A percentile compares a stretch with the other conserved stretches of the same genome.
phyloP scores from a whole-genome alignment of 257 asterid species.

The Vinca minor region DNA sequence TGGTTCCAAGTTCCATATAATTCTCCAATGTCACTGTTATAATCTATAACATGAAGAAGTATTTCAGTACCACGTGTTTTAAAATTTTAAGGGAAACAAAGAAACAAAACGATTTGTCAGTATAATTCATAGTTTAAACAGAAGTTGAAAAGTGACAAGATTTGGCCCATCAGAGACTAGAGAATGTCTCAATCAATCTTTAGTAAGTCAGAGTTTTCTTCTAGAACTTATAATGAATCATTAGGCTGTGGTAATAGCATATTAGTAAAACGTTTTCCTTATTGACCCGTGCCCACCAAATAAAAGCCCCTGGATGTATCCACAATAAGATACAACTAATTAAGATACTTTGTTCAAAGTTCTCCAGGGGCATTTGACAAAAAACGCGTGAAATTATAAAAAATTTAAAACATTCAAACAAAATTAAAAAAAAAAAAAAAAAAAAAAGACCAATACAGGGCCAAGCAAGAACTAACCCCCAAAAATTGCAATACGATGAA shows the following conservation, averaged over 20 bases:
- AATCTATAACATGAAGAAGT: slow-evolving; percentile 13
- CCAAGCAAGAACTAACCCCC: background rate
- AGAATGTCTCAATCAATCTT: background rate
- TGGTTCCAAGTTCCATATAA: slow-evolving; percentile 23
- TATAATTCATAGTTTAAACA: background rate
- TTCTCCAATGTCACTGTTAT: slow-evolving; percentile 45
- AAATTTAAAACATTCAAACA: too few relatives aligned
- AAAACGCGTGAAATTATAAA: background rate
- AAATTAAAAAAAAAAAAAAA: background rate
- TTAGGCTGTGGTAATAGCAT: background rate
- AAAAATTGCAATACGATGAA: background rate
- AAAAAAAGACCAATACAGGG: background rate
- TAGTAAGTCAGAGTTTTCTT: background rate
- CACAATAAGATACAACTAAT: too few relatives aligned
- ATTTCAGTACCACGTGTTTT: slow-evolving; percentile 2
- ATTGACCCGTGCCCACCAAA: background rate
- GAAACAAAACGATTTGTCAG: background rate
- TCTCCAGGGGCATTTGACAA: background rate
- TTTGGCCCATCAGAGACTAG: slow-evolving; percentile 1
- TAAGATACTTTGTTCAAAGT: background rate
- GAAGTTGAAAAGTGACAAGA: too few relatives aligned
- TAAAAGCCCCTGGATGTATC: too few relatives aligned
- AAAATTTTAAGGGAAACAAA: background rate
- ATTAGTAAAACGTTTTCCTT: background rate
- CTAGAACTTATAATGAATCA: background rate